Percentiles rank a stretch among this genome's conserved stretches.
Conservation (phyloP, 176 grass and related monocot species). For the Eleusine coracana region DNA sequence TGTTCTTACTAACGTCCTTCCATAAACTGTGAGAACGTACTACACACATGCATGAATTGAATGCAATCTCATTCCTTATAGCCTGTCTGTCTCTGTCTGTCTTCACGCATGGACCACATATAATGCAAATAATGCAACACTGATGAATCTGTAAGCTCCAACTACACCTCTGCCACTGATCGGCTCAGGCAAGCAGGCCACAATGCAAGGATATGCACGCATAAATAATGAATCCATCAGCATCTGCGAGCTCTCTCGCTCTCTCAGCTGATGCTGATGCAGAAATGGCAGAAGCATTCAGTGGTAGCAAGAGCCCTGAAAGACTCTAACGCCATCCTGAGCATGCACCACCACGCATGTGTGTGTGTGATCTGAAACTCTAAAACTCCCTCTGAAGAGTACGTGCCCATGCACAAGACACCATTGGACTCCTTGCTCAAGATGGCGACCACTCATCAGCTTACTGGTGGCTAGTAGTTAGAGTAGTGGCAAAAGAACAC, state of each 20-base stretch:
- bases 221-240: too few relatives aligned
- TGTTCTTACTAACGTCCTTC: neutral
- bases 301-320: constrained; percentile 26
- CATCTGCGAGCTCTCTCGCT: constrained; percentile 34
- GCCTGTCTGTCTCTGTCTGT: constrained; percentile 16
- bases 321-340: neutral
- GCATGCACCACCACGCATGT: constrained; percentile 20
- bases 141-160: constrained; percentile 35
- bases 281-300: constrained; percentile 36
- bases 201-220: constrained; percentile 18
- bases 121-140: constrained; percentile 32
- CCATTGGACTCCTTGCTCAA: constrained; percentile 41
- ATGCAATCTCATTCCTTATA: constrained; percentile 45
- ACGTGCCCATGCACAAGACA: constrained; percentile 34
- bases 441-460: constrained; percentile 68
- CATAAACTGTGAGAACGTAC: neutral
- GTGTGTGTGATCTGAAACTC: constrained; percentile 23
- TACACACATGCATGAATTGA: constrained; percentile 33
- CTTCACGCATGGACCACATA: constrained; percentile 39
- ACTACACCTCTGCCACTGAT: constrained; percentile 24
- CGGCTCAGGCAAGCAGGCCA: constrained; percentile 46
- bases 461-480: neutral
- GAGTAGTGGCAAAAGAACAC: neutral
- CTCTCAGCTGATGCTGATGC: constrained; percentile 20
- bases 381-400: constrained; percentile 27